A percentile compares a stretch with the other conserved stretches of the same genome.
These are phyloP conservation scores for Mucor saturninus DNA, from an alignment of 371 early-diverging fungal genomes.

Conservation along the genomic window DNA sequence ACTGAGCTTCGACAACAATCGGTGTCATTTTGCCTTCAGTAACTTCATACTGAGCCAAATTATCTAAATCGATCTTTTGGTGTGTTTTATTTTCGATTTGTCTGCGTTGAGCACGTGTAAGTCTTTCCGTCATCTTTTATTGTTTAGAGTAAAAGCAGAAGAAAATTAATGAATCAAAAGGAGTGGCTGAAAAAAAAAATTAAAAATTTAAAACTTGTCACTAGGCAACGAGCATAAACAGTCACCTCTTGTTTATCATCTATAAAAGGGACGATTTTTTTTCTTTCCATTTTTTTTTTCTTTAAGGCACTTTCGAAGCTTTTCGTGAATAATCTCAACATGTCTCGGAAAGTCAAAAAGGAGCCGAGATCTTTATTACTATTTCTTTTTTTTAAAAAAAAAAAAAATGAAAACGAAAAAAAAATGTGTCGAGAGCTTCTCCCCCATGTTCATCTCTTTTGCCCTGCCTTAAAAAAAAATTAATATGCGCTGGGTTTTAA, in stretches of 20 bases:
- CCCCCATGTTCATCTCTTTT: too few species aligned
- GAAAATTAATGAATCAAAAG: not conserved
- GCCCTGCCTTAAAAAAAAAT: too few species aligned
- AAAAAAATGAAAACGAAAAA: conserved; percentile 16
- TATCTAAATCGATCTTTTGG: conserved; percentile 20
- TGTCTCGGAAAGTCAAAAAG: conserved; percentile 40
- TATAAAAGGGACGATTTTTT: conserved; percentile 1
- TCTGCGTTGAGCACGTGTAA: conserved; percentile 29
- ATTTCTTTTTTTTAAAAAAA: conserved; percentile 8
- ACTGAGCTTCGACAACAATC: not conserved
- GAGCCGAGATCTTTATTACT: conserved; percentile 29
- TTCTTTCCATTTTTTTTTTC: conserved; percentile 26
- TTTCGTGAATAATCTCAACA: conserved; percentile 31
- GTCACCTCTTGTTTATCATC: too few species aligned
- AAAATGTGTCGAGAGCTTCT: too few species aligned
- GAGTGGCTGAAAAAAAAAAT: conserved; percentile 3
- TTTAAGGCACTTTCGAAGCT: conserved; percentile 41
- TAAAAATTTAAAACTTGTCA: too few species aligned
- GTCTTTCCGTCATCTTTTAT: conserved; percentile 24
- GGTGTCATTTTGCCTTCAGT: not conserved
- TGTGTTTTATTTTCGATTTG: conserved; percentile 22
- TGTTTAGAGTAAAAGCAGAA: not conserved
- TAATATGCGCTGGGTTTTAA: too few species aligned
- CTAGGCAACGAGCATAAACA: too few species aligned
- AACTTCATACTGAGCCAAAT: conserved; percentile 10